A percentile compares a stretch with the other conserved stretches of the same genome.
Conservation (phyloP, 768 basidiomycete species). For the Phaffia tasmanica region DNA sequence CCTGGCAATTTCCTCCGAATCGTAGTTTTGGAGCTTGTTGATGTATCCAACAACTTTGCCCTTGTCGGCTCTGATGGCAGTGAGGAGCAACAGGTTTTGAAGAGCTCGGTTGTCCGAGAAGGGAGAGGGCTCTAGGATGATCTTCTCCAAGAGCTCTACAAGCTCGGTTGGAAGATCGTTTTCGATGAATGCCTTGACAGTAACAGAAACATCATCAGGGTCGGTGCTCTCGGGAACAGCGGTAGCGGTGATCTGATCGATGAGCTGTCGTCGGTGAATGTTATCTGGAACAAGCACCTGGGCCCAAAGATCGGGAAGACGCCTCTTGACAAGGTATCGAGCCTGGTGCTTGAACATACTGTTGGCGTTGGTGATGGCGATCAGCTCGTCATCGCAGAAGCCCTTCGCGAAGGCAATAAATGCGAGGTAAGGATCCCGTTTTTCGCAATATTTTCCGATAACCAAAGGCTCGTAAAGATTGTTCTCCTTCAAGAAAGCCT, state of each 20-base stretch:
- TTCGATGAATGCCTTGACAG: conserved; percentile 95
- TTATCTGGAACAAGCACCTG: conserved; percentile 85
- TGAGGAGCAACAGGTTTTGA: conserved; percentile 87
- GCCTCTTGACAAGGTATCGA: conserved; percentile 91
- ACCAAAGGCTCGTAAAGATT: conserved; percentile 94
- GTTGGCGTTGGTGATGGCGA: conserved; percentile 94
- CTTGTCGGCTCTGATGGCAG: conserved; percentile 93
- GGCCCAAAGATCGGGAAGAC: conserved; percentile 88
- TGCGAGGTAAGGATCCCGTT: conserved; percentile 92
- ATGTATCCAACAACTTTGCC: conserved; percentile 97
- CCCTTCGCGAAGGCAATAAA: conserved; percentile 99
- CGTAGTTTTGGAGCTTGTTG: conserved; percentile 92
- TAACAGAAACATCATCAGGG: conserved; percentile 94
- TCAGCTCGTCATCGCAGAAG: conserved; percentile 95
- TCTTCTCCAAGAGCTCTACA: conserved; percentile 96
- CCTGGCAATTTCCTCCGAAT: conserved; percentile 83
- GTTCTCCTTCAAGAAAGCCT: conserved; percentile 95
- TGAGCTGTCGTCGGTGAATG: conserved; percentile 78
- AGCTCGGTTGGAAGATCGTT: conserved; percentile 94
- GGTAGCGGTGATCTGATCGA: conserved; percentile 89
- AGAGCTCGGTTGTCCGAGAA: conserved; percentile 96
- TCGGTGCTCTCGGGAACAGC: conserved; percentile 94
- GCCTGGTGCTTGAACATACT: conserved; percentile 99
- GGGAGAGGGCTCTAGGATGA: conserved; percentile 90
- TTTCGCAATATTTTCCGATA: conserved; percentile 98